phyloP scores from a whole-genome alignment of 768 basidiomycete species.

The Cystobasidium ongulense region DNA sequence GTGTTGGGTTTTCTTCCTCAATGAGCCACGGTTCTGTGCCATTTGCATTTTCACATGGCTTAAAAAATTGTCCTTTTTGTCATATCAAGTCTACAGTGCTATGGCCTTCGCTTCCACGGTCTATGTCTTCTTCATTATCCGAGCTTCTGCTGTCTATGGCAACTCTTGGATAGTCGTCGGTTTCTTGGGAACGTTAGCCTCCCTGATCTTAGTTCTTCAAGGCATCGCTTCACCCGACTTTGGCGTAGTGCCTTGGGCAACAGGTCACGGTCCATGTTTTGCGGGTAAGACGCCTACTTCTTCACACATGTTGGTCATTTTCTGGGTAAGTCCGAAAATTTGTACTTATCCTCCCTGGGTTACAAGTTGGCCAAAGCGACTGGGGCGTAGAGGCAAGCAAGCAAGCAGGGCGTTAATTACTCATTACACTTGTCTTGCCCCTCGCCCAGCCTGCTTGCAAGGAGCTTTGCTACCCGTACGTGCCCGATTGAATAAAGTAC shows the following conservation, averaged over 20 bases:
- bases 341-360: no score
- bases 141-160: not conserved
- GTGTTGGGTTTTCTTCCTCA: not conserved
- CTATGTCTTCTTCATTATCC: not conserved
- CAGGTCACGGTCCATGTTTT: constrained; percentile 12
- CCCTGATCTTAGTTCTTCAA: not conserved
- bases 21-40: not conserved
- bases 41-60: no score
- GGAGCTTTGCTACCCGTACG: no score
- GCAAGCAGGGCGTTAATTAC: no score
- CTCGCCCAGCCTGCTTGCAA: no score
- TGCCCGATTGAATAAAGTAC: no score
- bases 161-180: not conserved
- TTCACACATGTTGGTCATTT: not conserved
- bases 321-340: not conserved
- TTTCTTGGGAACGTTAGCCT: not conserved
- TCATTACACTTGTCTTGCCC: no score
- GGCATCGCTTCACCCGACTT: not conserved
- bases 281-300: not conserved
- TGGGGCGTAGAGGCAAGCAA: no score
- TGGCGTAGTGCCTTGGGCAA: not conserved
- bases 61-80: not conserved
- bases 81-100: not conserved
- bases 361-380: no score
- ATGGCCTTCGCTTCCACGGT: not conserved